Conservation (phyloP, 495 filamentous ascomycete genomes). For the Parathielavia hyrcaniae region DNA sequence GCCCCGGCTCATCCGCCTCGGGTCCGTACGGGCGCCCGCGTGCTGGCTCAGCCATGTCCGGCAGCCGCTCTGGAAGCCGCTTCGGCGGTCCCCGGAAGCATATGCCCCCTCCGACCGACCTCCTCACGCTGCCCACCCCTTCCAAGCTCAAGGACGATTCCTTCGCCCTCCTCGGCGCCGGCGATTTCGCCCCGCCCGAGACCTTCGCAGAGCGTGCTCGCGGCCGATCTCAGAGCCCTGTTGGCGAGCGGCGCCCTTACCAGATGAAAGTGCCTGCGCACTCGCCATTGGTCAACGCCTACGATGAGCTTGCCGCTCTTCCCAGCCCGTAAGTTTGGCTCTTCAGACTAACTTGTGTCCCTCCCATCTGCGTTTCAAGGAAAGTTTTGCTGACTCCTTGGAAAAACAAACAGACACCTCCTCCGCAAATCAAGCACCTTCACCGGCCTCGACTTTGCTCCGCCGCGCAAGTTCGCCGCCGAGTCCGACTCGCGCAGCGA, state of each 20-base stretch:
- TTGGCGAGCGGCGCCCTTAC: slow-evolving; percentile 69
- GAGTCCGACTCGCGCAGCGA: slow-evolving; percentile 67
- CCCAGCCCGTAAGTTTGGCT: slow-evolving; percentile 83
- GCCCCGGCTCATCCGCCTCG: slow-evolving; percentile 65
- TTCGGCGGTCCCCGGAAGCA: slow-evolving; percentile 45
- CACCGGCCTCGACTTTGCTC: slow-evolving; percentile 91
- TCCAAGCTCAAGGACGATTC: slow-evolving; percentile 80
- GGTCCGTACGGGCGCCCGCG: slow-evolving; percentile 46
- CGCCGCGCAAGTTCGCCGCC: slow-evolving; percentile 76
- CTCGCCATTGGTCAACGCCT: slow-evolving; percentile 71
- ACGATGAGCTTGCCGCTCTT: slow-evolving; percentile 76
- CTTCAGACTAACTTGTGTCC: neutral
- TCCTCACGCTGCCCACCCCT: slow-evolving; percentile 75
- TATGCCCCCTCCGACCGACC: slow-evolving; percentile 65
- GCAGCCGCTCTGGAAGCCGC: slow-evolving; percentile 30
- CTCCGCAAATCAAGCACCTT: slow-evolving; percentile 87
- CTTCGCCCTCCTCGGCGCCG: slow-evolving; percentile 57
- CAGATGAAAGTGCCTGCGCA: slow-evolving; percentile 62
- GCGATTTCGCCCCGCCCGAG: slow-evolving; percentile 82
- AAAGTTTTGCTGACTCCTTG: slow-evolving; percentile 13
- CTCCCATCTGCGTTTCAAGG: neutral
- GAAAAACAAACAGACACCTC: slow-evolving; percentile 62
- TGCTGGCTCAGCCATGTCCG: slow-evolving; percentile 35
- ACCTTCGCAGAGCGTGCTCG: slow-evolving; percentile 59
- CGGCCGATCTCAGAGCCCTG: slow-evolving; percentile 74